Conservation (phyloP, 495 filamentous ascomycete genomes). For the Thozetella sp. region DNA sequence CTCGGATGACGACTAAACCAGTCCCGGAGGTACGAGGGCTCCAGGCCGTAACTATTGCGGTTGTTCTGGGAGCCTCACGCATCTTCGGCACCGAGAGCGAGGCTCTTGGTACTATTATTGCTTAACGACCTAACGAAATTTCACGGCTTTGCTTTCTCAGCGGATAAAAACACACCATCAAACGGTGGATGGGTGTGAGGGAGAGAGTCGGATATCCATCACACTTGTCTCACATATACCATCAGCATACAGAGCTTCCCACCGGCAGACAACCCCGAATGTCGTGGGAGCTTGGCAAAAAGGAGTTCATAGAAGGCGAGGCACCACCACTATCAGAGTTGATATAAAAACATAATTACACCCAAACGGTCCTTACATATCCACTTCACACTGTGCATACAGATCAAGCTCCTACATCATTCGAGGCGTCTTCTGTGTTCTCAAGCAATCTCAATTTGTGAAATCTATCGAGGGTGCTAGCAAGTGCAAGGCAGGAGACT, state of each 20-base stretch:
- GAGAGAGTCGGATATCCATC: background rate
- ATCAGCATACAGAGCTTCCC: background rate
- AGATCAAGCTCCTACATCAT: too few relatives aligned
- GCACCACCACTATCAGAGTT: background rate
- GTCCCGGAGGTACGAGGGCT: background rate
- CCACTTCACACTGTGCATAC: background rate
- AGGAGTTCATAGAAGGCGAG: background rate
- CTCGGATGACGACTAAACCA: background rate
- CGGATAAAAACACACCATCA: background rate
- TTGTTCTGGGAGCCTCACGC: background rate
- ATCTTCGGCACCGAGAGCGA: background rate
- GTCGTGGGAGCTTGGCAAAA: background rate
- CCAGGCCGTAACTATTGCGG: too few relatives aligned
- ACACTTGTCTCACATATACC: background rate
- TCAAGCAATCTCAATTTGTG: background rate
- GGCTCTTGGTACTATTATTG: background rate
- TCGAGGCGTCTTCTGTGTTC: too few relatives aligned
- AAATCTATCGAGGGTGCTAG: slow-evolving; percentile 4
- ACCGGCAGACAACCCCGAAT: background rate
- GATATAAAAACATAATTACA: background rate
- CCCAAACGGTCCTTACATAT: background rate
- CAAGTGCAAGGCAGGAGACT: background rate
- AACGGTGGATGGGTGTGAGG: background rate
- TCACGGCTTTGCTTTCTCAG: background rate
- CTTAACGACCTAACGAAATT: background rate